Conservation (phyloP, 2,329 filamentous ascomycete genomes). For the Aspergillus ruber region DNA sequence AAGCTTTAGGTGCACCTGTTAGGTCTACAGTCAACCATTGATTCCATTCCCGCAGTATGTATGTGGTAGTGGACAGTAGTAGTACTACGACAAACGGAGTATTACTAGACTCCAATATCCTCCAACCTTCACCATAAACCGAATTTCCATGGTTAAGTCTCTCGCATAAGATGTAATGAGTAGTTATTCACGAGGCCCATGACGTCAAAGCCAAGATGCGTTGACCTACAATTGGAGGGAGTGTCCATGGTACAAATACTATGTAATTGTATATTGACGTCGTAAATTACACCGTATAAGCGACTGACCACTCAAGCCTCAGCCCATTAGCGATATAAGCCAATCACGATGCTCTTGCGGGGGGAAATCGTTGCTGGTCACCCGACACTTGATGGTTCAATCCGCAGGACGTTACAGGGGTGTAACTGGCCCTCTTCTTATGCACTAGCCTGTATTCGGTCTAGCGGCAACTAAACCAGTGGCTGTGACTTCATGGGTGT, state of each 20-base stretch:
- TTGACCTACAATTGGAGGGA: too few species aligned
- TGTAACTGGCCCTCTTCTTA: not conserved
- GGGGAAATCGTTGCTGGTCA: conserved; percentile 35
- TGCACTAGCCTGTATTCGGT: too few species aligned
- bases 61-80: not conserved
- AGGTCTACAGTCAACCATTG: too few species aligned
- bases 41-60: not conserved
- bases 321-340: conserved; percentile 3
- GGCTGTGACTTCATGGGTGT: not conserved
- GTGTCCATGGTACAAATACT: too few species aligned
- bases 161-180: too few species aligned
- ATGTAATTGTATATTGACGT: not conserved
- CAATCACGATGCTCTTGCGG: conserved; percentile 21
- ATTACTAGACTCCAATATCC: too few species aligned
- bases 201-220: too few species aligned
- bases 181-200: too few species aligned
- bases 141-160: too few species aligned
- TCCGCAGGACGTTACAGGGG: not conserved
- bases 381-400: conserved; percentile 21
- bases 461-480: conserved; percentile 2
- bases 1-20: too few species aligned
- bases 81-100: too few species aligned
- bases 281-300: not conserved
- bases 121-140: too few species aligned
- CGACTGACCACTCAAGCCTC: not conserved